phyloP scores from a whole-genome alignment of 371 early-diverging fungal genomes.

The Rhizopus microsporus region DNA sequence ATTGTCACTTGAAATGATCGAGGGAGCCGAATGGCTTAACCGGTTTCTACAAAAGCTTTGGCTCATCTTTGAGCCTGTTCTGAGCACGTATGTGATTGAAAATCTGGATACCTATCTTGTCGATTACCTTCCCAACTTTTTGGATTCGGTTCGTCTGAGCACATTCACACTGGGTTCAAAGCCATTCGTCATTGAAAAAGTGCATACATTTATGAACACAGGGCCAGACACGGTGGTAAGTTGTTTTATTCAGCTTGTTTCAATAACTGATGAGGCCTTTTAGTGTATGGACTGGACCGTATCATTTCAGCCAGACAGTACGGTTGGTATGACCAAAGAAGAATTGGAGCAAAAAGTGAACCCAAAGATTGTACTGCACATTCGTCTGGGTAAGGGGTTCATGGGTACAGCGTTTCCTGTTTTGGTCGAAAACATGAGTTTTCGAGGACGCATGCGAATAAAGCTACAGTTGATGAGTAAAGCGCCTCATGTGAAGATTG shows the following conservation, averaged over 20 bases:
- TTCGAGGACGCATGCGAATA: slow-evolving; percentile 80
- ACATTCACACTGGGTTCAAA: slow-evolving; percentile 97
- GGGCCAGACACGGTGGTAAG: slow-evolving; percentile 81
- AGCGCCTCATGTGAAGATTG: slow-evolving; percentile 87
- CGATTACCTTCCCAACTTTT: slow-evolving; percentile 82
- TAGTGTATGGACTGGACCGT: slow-evolving; percentile 92
- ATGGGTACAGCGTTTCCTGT: slow-evolving; percentile 92
- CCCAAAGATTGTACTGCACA: slow-evolving; percentile 92
- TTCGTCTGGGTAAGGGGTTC: slow-evolving; percentile 87
- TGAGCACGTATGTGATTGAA: slow-evolving; percentile 78
- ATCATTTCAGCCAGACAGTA: slow-evolving; percentile 86
- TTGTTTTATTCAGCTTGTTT: not conserved
- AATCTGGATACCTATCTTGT: slow-evolving; percentile 74
- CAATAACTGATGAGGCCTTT: not conserved
- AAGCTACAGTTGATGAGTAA: slow-evolving; percentile 80
- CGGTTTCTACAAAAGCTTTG: slow-evolving; percentile 83
- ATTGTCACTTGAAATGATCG: slow-evolving; percentile 43
- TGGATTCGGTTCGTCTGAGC: slow-evolving; percentile 87
- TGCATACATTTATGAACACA: slow-evolving; percentile 76
- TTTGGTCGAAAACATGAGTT: slow-evolving; percentile 89
- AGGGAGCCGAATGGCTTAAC: slow-evolving; percentile 96
- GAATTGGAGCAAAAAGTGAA: slow-evolving; percentile 70
- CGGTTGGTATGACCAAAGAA: slow-evolving; percentile 60
- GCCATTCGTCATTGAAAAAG: slow-evolving; percentile 88
- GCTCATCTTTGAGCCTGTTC: slow-evolving; percentile 92